Conservation (phyloP, 352 stramenopile genomes). For the Globisporangium solare region DNA sequence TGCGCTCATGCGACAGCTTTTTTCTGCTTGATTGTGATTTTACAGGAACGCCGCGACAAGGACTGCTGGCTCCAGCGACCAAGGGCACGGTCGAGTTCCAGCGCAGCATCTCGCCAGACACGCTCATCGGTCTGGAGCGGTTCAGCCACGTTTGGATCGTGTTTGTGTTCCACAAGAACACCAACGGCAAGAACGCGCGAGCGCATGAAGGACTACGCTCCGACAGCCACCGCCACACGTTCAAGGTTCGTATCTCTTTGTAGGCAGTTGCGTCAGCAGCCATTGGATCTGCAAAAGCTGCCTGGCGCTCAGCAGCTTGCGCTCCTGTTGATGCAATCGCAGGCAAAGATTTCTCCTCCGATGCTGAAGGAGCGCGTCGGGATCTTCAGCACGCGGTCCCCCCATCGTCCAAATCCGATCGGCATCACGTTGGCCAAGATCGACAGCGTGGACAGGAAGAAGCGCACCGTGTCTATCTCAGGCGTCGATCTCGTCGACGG, state of each 20-base stretch:
- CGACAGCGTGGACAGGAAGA: conserved; percentile 62
- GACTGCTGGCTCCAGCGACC: conserved; percentile 67
- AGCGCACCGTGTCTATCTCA: conserved; percentile 68
- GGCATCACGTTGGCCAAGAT: conserved; percentile 90
- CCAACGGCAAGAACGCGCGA: conserved; percentile 77
- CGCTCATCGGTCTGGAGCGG: conserved; percentile 57
- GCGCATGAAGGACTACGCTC: conserved; percentile 58
- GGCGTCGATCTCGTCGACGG: conserved; percentile 94
- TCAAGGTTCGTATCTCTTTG: conserved; percentile 28
- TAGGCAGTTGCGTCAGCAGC: neutral
- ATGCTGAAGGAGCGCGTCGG: conserved; percentile 81
- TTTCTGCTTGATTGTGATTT: neutral
- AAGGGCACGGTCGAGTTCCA: conserved; percentile 70
- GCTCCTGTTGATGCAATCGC: neutral
- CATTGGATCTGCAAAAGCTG: conserved; percentile 1
- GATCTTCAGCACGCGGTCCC: conserved; percentile 95
- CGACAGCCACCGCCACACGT: conserved; percentile 74
- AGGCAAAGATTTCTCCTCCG: conserved; percentile 71
- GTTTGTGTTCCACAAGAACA: conserved; percentile 90
- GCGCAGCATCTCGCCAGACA: conserved; percentile 73
- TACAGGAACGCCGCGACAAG: conserved; percentile 79
- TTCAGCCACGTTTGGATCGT: conserved; percentile 89
- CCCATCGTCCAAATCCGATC: conserved; percentile 96
- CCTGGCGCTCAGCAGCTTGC: neutral
- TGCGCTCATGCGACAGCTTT: neutral